Evolutionary conservation across 176 grass and related monocot genomes (phyloP).

Genomic region (Dactylis glomerata): DNA sequence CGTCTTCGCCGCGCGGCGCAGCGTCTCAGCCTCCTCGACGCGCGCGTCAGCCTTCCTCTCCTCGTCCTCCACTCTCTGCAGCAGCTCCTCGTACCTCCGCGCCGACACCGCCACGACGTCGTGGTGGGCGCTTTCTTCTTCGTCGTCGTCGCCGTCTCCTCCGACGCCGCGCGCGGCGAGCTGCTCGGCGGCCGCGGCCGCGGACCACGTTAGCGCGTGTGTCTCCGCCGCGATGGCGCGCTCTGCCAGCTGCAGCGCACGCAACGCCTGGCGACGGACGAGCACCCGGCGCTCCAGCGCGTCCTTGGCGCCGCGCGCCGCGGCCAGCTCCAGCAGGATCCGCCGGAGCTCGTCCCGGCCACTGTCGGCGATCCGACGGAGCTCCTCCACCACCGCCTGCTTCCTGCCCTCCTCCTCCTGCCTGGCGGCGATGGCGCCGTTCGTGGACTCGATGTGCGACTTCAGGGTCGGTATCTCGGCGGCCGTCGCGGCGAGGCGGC

Average conservation of each 20-base stretch:
- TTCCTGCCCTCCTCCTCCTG: conserved; percentile 29
- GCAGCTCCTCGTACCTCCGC: conserved; percentile 27
- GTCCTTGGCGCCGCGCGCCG: conserved; percentile 14
- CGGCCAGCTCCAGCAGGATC: conserved; percentile 23
- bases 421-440: neutral
- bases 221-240: conserved; percentile 33
- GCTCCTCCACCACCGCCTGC: conserved; percentile 19
- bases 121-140: neutral
- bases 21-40: conserved; percentile 25
- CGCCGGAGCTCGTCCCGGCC: conserved; percentile 14
- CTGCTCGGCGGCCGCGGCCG: neutral
- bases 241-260: conserved; percentile 33
- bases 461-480: conserved; percentile 29
- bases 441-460: conserved; percentile 34
- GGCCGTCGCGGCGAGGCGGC: conserved; percentile 26
- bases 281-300: conserved; percentile 24
- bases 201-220: conserved; percentile 36
- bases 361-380: neutral
- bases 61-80: conserved; percentile 10
- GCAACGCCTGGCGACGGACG: conserved; percentile 29
- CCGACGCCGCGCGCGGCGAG: neutral
- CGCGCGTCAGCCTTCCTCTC: conserved; percentile 23
- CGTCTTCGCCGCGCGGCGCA: conserved; percentile 21
- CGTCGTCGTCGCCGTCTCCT: neutral
- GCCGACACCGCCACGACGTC: conserved; percentile 35